Percentiles rank a stretch among this genome's conserved stretches.
Conservation (phyloP, 768 basidiomycete genomes). For the Kwoniella bestiolae region DNA sequence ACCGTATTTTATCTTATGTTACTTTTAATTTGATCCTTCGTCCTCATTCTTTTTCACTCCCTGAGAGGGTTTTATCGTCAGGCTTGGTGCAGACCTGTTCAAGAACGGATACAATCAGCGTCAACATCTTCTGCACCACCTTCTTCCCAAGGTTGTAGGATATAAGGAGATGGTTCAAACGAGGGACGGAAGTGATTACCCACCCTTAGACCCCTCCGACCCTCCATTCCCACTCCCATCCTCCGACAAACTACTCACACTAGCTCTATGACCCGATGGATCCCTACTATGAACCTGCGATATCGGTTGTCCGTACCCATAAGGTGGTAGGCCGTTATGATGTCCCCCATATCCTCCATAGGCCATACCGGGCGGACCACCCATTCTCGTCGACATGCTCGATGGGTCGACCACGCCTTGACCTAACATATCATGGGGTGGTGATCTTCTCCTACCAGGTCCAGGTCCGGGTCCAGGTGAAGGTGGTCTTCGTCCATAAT, state of each 20-base stretch:
- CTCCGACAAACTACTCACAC: conserved; percentile 44
- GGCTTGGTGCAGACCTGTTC: conserved; percentile 24
- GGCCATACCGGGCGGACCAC: conserved; percentile 2
- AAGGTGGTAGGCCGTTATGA: conserved; percentile 25
- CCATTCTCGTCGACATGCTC: conserved; percentile 37
- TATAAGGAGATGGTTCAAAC: neutral
- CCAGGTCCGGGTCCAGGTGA: conserved; percentile 4
- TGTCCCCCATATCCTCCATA: conserved; percentile 35
- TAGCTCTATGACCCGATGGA: conserved; percentile 34
- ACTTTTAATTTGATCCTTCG: neutral
- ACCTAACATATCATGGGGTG: conserved; percentile 41
- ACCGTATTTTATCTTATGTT: neutral
- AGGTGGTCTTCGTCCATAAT: conserved; percentile 24
- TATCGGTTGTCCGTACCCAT: conserved; percentile 29
- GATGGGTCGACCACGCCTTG: conserved; percentile 49
- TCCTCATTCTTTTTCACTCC: neutral
- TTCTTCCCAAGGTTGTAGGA: neutral
- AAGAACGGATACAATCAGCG: neutral
- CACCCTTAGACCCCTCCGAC: conserved; percentile 38
- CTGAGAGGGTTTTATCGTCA: conserved; percentile 1
- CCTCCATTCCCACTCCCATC: conserved; percentile 38
- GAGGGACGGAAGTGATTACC: neutral
- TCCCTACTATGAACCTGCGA: conserved; percentile 14
- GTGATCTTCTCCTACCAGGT: conserved; percentile 26
- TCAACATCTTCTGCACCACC: neutral